These are phyloP conservation scores for Cyclocybe cylindracea DNA, from an alignment of 768 basidiomycete species.

Conservation along the genomic window DNA sequence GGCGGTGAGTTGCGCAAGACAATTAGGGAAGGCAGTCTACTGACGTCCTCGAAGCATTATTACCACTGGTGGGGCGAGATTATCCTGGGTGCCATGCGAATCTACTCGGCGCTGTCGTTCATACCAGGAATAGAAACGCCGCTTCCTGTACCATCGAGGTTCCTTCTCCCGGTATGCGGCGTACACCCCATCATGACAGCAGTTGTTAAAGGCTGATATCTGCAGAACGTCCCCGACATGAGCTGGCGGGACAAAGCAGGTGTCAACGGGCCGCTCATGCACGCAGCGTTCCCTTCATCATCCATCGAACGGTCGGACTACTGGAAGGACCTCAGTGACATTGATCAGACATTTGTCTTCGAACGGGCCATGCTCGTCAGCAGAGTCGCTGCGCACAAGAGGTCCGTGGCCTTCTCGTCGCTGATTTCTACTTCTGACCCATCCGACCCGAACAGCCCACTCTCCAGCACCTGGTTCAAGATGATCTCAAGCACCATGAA, in stretches of 20 bases:
- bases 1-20: conserved; percentile 12
- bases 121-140: conserved; percentile 11
- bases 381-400: conserved; percentile 59
- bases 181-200: background rate
- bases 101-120: conserved; percentile 31
- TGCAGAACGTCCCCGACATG: conserved; percentile 16
- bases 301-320: conserved; percentile 58
- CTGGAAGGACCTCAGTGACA: conserved; percentile 58
- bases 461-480: conserved; percentile 26
- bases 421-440: background rate
- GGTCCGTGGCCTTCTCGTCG: conserved; percentile 23
- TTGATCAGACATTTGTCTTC: conserved; percentile 56
- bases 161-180: conserved; percentile 35
- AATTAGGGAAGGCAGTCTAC: background rate
- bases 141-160: conserved; percentile 28
- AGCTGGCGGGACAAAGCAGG: conserved; percentile 63
- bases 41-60: conserved; percentile 32
- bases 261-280: conserved; percentile 65
- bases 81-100: conserved; percentile 42
- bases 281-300: conserved; percentile 63
- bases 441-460: conserved; percentile 19
- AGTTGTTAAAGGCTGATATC: background rate
- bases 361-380: conserved; percentile 61
- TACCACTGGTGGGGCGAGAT: conserved; percentile 52
- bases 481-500: conserved; percentile 38